Evolutionary conservation across 148 eudicot genomes (phyloP).

Genomic region (Amaranthus cruentus): DNA sequence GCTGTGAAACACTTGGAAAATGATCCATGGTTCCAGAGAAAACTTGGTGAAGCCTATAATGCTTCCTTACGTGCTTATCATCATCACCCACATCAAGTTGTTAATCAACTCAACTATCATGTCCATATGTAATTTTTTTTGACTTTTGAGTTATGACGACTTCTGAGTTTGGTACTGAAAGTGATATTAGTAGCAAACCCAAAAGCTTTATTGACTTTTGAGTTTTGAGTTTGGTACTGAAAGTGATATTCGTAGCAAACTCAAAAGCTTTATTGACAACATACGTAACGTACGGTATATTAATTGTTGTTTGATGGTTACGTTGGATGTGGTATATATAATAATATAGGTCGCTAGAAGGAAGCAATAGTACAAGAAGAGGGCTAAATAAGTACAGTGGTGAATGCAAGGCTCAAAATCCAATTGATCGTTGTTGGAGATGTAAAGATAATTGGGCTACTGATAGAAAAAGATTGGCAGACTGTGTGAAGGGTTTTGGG

Average conservation of each 20-base stretch:
- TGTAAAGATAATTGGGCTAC: conserved; percentile 51
- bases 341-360: conserved; percentile 25
- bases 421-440: conserved; percentile 74
- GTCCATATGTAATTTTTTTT: conserved; percentile 42
- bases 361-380: conserved; percentile 41
- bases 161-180: neutral
- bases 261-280: neutral
- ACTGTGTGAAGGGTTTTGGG: conserved; percentile 69
- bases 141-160: neutral
- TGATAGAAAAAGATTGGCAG: conserved; percentile 41
- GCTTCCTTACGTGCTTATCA: conserved; percentile 33
- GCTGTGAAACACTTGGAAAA: conserved; percentile 5
- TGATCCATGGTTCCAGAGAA: conserved; percentile 36
- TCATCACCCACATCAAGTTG: conserved; percentile 36
- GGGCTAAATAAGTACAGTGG: conserved; percentile 28
- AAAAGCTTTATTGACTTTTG: neutral
- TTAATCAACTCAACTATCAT: conserved; percentile 42
- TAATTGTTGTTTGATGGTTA: too few relatives aligned
- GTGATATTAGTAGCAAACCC: neutral
- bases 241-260: neutral
- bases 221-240: neutral
- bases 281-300: too few relatives aligned
- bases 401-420: conserved; percentile 53
- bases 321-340: too few relatives aligned
- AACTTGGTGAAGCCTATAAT: conserved; percentile 34